A percentile compares a stretch with the other conserved stretches of the same genome.
Evolutionary conservation across 1,284 basidiomycete genomes (phyloP).

Genomic region (Cronartium ribicola): DNA sequence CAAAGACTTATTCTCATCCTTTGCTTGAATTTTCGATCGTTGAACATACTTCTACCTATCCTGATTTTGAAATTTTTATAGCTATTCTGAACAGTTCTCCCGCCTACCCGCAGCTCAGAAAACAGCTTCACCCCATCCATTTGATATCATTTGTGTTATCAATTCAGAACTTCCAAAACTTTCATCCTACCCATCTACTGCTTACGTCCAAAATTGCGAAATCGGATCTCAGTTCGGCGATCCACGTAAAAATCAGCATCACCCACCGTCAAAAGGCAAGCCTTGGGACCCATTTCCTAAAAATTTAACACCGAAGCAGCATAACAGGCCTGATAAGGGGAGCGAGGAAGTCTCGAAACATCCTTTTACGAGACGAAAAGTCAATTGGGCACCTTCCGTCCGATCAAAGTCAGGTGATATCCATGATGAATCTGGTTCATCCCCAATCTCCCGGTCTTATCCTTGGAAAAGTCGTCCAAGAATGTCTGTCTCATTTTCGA

Average conservation of each 20-base stretch:
- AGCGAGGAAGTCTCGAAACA: neutral
- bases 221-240: constrained; percentile 2
- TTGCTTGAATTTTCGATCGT: neutral
- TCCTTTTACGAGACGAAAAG: constrained; percentile 5
- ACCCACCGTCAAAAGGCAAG: neutral
- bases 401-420: constrained; percentile 14
- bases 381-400: constrained; percentile 40
- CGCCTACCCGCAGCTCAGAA: constrained; percentile 11
- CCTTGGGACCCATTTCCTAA: neutral
- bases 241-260: constrained; percentile 3
- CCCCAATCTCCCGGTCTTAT: neutral
- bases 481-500: neutral
- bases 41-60: neutral
- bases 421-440: constrained; percentile 8
- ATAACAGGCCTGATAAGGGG: no score
- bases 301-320: no score
- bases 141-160: constrained; percentile 33
- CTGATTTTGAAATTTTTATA: neutral
- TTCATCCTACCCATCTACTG: neutral
- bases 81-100: constrained; percentile 25
- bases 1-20: neutral
- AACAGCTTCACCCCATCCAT: constrained; percentile 29
- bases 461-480: neutral
- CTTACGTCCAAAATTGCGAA: neutral
- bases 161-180: constrained; percentile 10